Evolutionary conservation across 2,329 filamentous ascomycete species (phyloP), one percentile per base, ranked within the genome.

Genomic region (Coniosporium tulheliwenetii): DNA sequence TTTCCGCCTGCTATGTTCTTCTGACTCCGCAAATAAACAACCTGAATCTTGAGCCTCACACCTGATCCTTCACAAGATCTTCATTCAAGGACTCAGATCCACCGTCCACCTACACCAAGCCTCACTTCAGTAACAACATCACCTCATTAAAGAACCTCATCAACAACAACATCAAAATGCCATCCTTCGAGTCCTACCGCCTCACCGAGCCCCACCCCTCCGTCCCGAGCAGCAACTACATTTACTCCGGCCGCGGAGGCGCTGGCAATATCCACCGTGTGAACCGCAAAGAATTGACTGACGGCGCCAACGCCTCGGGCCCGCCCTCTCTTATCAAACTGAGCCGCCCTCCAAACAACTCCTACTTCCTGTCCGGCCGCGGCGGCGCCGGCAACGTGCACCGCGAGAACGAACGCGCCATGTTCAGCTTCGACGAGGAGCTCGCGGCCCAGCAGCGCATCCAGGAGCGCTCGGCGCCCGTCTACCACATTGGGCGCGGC

Each of bases 381-480:
- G 78, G 78, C 49, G 77, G 78, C 43, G 77, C 76, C 2, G 78
- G 78, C 52, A 82, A 81, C 62, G 68, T 75, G 46, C 65, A 70
- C 60, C 53, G 62, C 36, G 57, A 66, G 40, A 56, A 61, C 45
- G 70, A 78, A 49, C 66, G 72, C 34, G 67, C 71, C 51, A 77
- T 79, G 55, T 79, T 79, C 66, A 71, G 69, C 57, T 83, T 83
- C 60, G 76, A 80, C 56, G 75, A 79, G 61, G 75, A 79, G 52
- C 66, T 79, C 39, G 67, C 73, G 48, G 68, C 68, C 43, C 69
- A 75, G 44, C 61, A 72, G 46, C 65, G 68, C 42, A 62, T 72
- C 41, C 67, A 69, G 52, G 63, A 66, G 47, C 61, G 67, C 50
- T 63, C 69, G 37, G 73, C 74, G 2, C 75, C 75, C 13, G 68